Conservation (phyloP, 1,139 yeast species). For the Meyerozyma guilliermondii region DNA sequence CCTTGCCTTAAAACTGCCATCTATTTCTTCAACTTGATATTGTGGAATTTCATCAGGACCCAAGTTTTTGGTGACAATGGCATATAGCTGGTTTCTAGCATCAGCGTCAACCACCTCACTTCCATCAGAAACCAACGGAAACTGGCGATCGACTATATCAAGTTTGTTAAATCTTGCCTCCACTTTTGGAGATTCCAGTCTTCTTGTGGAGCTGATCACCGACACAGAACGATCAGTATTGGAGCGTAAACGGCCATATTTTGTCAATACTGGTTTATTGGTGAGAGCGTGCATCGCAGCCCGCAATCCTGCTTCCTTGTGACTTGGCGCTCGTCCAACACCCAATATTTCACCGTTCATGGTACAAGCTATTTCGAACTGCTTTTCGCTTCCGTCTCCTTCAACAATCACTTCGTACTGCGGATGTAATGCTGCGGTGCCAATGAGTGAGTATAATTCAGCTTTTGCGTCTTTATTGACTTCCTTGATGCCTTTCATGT, state of each 20-base stretch:
- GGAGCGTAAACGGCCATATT: slow-evolving; percentile 56
- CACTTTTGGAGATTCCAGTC: slow-evolving; percentile 6
- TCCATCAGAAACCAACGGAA: slow-evolving; percentile 27
- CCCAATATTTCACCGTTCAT: slow-evolving; percentile 39
- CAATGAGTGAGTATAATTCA: slow-evolving; percentile 73
- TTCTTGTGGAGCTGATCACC: slow-evolving; percentile 11
- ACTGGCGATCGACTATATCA: slow-evolving; percentile 5
- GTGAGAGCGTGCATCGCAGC: slow-evolving; percentile 70
- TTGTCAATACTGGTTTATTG: slow-evolving; percentile 57
- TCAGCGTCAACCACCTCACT: slow-evolving; percentile 25
- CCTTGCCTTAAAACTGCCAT: slow-evolving; percentile 28
- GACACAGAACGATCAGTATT: slow-evolving; percentile 53
- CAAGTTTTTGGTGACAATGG: slow-evolving; percentile 33
- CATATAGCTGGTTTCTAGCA: slow-evolving; percentile 41
- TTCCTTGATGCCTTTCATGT: slow-evolving; percentile 2
- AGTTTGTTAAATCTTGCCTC: slow-evolving; percentile 8
- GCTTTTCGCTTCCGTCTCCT: slow-evolving; percentile 40
- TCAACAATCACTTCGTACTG: slow-evolving; percentile 41
- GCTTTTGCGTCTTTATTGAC: slow-evolving; percentile 63
- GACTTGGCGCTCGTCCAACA: slow-evolving; percentile 53
- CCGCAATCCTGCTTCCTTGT: slow-evolving; percentile 62
- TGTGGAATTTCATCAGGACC: slow-evolving; percentile 33
- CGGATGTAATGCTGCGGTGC: slow-evolving; percentile 66
- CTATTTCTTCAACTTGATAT: slow-evolving; percentile 28
- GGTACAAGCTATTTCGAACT: slow-evolving; percentile 59